phyloP scores from a whole-genome alignment of 768 basidiomycete species.

The Lactifluus hygrophoroides region DNA sequence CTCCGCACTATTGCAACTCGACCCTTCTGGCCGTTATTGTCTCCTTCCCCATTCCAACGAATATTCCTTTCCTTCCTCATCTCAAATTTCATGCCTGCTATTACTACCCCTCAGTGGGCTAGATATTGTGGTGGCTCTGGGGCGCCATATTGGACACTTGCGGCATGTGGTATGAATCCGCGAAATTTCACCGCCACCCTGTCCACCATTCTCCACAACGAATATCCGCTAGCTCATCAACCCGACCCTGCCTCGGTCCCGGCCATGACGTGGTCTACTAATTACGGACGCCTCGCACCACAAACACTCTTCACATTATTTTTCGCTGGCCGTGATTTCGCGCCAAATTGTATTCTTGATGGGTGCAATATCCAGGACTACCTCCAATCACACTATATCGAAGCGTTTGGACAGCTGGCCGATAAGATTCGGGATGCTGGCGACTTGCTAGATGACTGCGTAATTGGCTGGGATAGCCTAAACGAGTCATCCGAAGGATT shows the following conservation, averaged over 20 bases:
- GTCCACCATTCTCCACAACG: constrained; percentile 79
- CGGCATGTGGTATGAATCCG: constrained; percentile 86
- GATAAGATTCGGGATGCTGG: constrained; percentile 69
- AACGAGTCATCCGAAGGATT: constrained; percentile 93
- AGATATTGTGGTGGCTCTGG: constrained; percentile 93
- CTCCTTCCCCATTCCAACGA: too few relatives aligned
- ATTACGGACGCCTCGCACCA: constrained; percentile 81
- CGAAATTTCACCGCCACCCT: constrained; percentile 78
- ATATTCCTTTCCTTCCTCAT: neutral
- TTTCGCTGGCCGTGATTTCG: constrained; percentile 83
- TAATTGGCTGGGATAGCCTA: constrained; percentile 95
- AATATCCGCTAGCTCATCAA: constrained; percentile 59
- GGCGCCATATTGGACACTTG: constrained; percentile 89
- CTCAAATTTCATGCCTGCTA: neutral
- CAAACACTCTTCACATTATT: constrained; percentile 93
- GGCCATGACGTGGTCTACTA: constrained; percentile 96
- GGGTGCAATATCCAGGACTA: constrained; percentile 89
- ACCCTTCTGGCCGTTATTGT: too few relatives aligned
- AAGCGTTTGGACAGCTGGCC: constrained; percentile 66
- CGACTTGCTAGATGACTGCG: constrained; percentile 71
- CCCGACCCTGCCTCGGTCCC: constrained; percentile 72
- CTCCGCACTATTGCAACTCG: neutral
- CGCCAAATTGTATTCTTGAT: constrained; percentile 86
- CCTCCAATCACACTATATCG: constrained; percentile 67
- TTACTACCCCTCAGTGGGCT: too few relatives aligned